A percentile compares a stretch with the other conserved stretches of the same genome.
phyloP scores from a whole-genome alignment of 1,139 yeast genomes.

The Williopsis jadinii region DNA sequence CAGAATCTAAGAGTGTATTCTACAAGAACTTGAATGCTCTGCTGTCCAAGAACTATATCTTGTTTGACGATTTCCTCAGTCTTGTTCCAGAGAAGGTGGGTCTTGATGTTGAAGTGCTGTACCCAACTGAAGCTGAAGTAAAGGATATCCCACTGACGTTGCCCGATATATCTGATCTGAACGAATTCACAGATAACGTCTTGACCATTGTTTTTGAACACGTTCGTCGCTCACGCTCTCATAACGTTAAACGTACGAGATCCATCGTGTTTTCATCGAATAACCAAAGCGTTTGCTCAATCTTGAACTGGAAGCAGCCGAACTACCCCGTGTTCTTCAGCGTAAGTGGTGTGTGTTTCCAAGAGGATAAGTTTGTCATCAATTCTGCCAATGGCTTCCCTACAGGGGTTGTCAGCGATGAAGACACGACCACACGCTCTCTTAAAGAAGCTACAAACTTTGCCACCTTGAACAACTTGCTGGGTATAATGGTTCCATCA shows the following conservation, averaged over 20 bases:
- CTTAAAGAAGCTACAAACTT: slow-evolving; percentile 61
- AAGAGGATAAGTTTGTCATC: slow-evolving; percentile 26
- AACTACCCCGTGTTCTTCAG: slow-evolving; percentile 90
- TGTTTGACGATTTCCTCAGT: slow-evolving; percentile 54
- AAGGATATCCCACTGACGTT: slow-evolving; percentile 44
- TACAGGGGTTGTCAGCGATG: slow-evolving; percentile 22
- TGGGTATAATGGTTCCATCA: slow-evolving; percentile 76
- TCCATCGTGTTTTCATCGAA: slow-evolving; percentile 79
- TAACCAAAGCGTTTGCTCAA: slow-evolving; percentile 84
- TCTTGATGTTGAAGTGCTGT: slow-evolving; percentile 70
- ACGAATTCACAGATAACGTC: slow-evolving; percentile 69
- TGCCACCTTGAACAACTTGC: slow-evolving; percentile 72
- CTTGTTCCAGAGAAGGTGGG: slow-evolving; percentile 53
- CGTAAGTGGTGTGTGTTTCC: slow-evolving; percentile 57
- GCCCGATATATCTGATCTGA: slow-evolving; percentile 45
- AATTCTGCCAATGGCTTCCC: slow-evolving; percentile 33
- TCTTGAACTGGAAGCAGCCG: slow-evolving; percentile 96
- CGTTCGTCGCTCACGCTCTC: slow-evolving; percentile 47
- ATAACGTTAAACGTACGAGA: slow-evolving; percentile 30
- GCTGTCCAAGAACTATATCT: slow-evolving; percentile 42
- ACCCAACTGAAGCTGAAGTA: slow-evolving; percentile 70
- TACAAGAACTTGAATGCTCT: slow-evolving; percentile 19
- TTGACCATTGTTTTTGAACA: slow-evolving; percentile 71
- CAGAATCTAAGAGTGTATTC: slow-evolving; percentile 8
- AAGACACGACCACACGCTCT: slow-evolving; percentile 41